Evolutionary conservation across 164 flowering plant genomes (phyloP), one percentile per base, ranked within the genome.

Genomic region (Warburgia ugandensis): DNA sequence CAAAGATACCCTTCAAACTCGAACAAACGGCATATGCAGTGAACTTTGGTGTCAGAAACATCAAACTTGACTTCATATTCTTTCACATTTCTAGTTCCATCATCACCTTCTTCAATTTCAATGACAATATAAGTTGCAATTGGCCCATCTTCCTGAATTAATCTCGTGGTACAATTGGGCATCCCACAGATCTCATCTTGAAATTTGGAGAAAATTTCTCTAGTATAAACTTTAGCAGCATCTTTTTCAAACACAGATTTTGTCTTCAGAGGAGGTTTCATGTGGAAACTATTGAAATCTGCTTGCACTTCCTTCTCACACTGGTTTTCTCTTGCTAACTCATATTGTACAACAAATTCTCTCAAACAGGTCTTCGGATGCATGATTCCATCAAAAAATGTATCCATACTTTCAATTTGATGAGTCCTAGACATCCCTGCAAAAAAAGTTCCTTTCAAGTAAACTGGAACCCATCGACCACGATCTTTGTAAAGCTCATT

Each of bases 261-360:
- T 11, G 81, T 66, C 61, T 60, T 73, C 47, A 73, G 32, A 1
- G 23, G 7, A 29, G 72, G 74, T 50, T 47, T 64, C n/a, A 55
- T 50, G 57, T 43, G 54, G 26, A 67, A 58, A 10, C 79, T 72
- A 20, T 73, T 78, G 45, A 50, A 64, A 57, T 79, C 85, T 6
- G 69, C 74, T 27, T 58, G 52, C 4, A 74, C 32, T 52, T 79
- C 85, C 36, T 68, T 62, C 21, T 43, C 45, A 50, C 68, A 69
- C 60, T 71, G 80, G 59, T 74, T 73, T 19, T 73, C 70, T 9
- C 81, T 39, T 19, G 76, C 86, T n/a, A 69, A 37, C 42, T 80
- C 85, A 56, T 77, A 86, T 47, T 72, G 69, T 33, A 71, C 82
- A 22, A 86, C 72, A 68, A 83, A 86, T 58, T 86, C 83, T 59